Conservation (phyloP, 352 stramenopile species). For the Phytophthora citrophthora region DNA sequence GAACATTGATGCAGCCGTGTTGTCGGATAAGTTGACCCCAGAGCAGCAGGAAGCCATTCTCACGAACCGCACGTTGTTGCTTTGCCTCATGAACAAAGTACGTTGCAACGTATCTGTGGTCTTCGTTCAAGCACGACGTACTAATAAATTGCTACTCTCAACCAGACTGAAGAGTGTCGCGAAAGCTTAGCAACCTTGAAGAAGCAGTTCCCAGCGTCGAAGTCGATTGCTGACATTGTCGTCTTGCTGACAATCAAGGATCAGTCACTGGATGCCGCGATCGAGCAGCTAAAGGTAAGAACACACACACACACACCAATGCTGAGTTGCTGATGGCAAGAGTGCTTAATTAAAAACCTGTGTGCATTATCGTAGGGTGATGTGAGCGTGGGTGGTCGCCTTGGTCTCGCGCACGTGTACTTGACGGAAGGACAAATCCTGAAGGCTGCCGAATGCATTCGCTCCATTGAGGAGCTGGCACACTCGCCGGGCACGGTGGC, state of each 20-base stretch:
- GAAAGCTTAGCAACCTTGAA: conserved; percentile 62
- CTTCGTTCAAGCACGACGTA: background rate
- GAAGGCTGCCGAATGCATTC: conserved; percentile 65
- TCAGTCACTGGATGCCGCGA: conserved; percentile 54
- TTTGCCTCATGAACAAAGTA: conserved; percentile 83
- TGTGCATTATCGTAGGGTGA: conserved; percentile 35
- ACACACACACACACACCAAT: background rate
- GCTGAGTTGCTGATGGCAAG: background rate
- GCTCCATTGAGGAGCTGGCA: conserved; percentile 65
- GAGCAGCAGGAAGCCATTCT: conserved; percentile 78
- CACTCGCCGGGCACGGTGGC: conserved; percentile 80
- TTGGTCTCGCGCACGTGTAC: conserved; percentile 76
- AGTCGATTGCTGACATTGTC: conserved; percentile 65
- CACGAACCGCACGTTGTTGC: conserved; percentile 71
- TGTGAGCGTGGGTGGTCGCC: conserved; percentile 60
- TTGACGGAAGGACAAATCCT: conserved; percentile 55
- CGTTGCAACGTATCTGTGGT: background rate
- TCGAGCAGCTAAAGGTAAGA: conserved; percentile 55
- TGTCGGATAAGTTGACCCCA: conserved; percentile 66
- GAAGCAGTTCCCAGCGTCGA: conserved; percentile 65
- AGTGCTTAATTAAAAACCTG: background rate
- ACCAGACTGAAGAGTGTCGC: conserved; percentile 66
- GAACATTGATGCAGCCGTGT: conserved; percentile 55
- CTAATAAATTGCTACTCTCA: conserved; percentile 18
- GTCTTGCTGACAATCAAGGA: conserved; percentile 73